Base-by-base conservation (phyloP, 106 monocot genomes). In the Dendrobium nobile region DNA sequence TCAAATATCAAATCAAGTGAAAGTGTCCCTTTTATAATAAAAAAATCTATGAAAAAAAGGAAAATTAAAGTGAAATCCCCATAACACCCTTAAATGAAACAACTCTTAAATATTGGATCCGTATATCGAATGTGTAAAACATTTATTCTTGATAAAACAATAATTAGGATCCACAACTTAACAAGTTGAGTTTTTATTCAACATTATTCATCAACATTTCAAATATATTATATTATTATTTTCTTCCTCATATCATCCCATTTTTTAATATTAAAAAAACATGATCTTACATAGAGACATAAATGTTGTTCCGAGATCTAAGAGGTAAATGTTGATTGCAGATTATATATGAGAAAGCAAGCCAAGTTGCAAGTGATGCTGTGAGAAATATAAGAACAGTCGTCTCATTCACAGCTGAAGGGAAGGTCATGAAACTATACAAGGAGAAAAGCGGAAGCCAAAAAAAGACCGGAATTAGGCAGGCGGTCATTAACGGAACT, bases 341-440 rank as follows among this genome's bases (percentile, higher is more conserved):
- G 79, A 79, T 79, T 18, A 79, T 79, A 8, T 79, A 79, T 37
- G 79, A 79, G 67, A 64, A 79, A 47, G 79, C 79, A 41, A 65
- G 79, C 42, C 67, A 79, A 65, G 67, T 79, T 24, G 79, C 79
- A 7, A 67, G 43, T 26, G 79, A 79, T 43, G 78, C 78, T 7
- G 78, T 78, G 54, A 58, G 55, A 78, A 78, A 58, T 45, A 78
- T 78, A 78, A 78, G 64, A 79, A 79, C 79, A 22, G 64, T 79
- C 13, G 79, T 44, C 17, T 79, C 79, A 8, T 79, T 64, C 67
- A 64, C 79, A 19, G 67, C 67, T 43, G 79, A 79, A 45, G 79
- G 24, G 67, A 79, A 79, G 44, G 67, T 79, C 40, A 19, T 79
- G 79, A 44, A 79, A 28, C 47, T 79, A 41, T 79, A 43, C 24